These are phyloP conservation scores for Fusarium subtropicale DNA, from an alignment of 2,329 filamentous ascomycete genomes.

Conservation along the genomic window DNA sequence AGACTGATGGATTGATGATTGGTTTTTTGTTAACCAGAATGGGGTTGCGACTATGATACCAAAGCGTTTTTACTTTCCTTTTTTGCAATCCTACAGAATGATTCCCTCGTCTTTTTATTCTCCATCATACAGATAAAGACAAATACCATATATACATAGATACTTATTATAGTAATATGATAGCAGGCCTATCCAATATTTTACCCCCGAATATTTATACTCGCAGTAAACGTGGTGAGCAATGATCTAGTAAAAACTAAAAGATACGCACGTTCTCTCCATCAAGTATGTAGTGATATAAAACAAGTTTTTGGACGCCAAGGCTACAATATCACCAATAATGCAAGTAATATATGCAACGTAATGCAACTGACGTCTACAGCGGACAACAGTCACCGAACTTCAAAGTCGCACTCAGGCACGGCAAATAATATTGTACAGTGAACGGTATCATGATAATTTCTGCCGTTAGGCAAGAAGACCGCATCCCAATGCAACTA, in stretches of 20 bases:
- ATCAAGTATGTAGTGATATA: neutral
- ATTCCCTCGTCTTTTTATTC: slow-evolving; percentile 5
- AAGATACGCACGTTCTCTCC: neutral
- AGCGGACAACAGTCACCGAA: neutral
- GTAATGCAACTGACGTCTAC: neutral
- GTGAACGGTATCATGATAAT: no score
- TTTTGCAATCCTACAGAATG: slow-evolving; percentile 15
- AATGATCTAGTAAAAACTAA: neutral
- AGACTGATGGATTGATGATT: slow-evolving; percentile 28
- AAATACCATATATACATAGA: slow-evolving; percentile 11
- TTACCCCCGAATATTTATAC: no score
- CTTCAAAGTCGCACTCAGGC: neutral
- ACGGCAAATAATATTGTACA: no score
- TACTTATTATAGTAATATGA: slow-evolving; percentile 33
- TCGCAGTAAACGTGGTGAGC: neutral
- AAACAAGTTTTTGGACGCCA: neutral
- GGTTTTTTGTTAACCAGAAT: slow-evolving; percentile 12
- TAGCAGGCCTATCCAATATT: slow-evolving; percentile 35
- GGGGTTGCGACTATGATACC: slow-evolving; percentile 37
- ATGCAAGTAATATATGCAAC: neutral
- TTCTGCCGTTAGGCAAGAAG: no score
- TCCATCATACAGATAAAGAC: neutral
- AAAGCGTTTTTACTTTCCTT: slow-evolving; percentile 31
- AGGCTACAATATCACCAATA: neutral
- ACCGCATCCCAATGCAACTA: no score